Conservation (phyloP, 306 rosid genomes). For the Leucaena leucocephala region DNA sequence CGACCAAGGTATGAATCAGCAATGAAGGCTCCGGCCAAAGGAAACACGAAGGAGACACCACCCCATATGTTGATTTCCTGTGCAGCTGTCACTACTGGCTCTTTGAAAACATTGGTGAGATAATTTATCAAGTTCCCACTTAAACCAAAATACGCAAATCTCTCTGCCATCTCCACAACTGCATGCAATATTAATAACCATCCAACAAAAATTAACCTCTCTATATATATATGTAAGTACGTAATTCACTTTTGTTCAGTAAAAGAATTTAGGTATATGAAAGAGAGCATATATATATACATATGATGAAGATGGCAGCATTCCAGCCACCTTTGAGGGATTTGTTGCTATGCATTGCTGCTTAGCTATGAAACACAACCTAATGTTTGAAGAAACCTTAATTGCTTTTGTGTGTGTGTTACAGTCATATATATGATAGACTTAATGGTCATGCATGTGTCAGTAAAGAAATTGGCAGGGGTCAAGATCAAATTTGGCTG, state of each 20-base stretch:
- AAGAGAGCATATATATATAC: not conserved
- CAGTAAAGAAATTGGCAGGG: not conserved
- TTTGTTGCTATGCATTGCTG: not conserved
- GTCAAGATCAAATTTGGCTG: not conserved
- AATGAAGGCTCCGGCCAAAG: not conserved
- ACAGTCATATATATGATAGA: too few species aligned
- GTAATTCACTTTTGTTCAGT: not conserved
- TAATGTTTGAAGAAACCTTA: not conserved
- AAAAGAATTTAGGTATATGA: too few species aligned
- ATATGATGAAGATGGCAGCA: slow-evolving; percentile 13
- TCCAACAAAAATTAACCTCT: too few species aligned
- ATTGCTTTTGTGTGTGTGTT: too few species aligned
- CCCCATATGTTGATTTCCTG: not conserved
- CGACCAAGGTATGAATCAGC: slow-evolving; percentile 2
- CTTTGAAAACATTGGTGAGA: not conserved
- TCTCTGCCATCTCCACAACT: slow-evolving; percentile 9
- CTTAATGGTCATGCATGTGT: not conserved
- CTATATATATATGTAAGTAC: not conserved
- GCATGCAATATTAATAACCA: not conserved
- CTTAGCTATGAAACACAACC: not conserved
- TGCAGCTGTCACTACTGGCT: not conserved
- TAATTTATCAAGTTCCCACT: not conserved
- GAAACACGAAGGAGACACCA: not conserved
- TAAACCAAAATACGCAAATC: not conserved
- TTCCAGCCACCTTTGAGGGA: slow-evolving; percentile 11